phyloP scores from a whole-genome alignment of 495 filamentous ascomycete genomes.

The Daldinia grandis region DNA sequence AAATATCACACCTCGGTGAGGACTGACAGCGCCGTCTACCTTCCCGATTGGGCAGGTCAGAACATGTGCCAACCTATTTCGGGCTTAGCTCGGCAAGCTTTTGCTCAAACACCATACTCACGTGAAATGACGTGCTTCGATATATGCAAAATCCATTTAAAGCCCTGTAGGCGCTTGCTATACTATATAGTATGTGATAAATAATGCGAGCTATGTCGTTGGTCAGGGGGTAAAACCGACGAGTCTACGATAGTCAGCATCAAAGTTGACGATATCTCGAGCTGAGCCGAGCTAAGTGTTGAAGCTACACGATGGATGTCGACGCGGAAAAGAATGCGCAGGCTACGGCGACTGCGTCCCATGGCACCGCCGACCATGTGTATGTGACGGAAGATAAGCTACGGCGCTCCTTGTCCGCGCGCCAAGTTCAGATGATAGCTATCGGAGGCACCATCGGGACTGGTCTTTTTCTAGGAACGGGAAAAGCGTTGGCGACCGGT shows the following conservation, averaged over 20 bases:
- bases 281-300: not conserved
- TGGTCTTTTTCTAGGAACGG: constrained; percentile 71
- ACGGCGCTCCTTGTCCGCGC: constrained; percentile 48
- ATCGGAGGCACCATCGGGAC: constrained; percentile 73
- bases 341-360: not conserved
- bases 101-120: constrained; percentile 21
- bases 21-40: not conserved
- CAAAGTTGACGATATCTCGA: not conserved
- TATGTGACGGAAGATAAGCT: constrained; percentile 27
- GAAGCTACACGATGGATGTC: constrained; percentile 20
- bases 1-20: constrained; percentile 10
- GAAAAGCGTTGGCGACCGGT: constrained; percentile 61
- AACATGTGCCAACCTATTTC: not conserved
- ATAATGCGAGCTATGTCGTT: constrained; percentile 12
- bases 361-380: constrained; percentile 18
- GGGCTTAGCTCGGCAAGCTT: not conserved
- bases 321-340: constrained; percentile 36
- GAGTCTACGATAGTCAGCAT: too few species aligned
- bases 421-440: constrained; percentile 70
- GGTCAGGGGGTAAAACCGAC: not conserved
- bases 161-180: not conserved
- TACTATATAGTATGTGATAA: not conserved
- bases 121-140: constrained; percentile 41
- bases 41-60: constrained; percentile 33
- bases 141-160: constrained; percentile 10